Evolutionary conservation across 1,139 yeast genomes (phyloP).

Genomic region (Saccharomyces hybrid): DNA sequence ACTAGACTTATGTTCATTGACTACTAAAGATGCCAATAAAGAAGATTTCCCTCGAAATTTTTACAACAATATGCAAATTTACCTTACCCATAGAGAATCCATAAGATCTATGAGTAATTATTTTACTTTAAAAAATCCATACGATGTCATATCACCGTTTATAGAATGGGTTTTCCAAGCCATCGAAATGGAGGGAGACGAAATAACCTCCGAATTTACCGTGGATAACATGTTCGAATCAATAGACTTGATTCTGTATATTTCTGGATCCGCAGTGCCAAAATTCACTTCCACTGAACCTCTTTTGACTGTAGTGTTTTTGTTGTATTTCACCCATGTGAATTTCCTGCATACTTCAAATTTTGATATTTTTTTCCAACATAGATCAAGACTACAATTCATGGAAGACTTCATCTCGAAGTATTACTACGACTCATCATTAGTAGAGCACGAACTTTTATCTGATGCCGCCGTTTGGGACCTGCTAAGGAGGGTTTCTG

Average conservation of each 20-base stretch:
- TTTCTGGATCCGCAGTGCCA: background rate
- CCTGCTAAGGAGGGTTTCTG: slow-evolving; percentile 11
- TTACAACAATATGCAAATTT: background rate
- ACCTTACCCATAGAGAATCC: background rate
- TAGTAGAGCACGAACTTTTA: slow-evolving; percentile 8
- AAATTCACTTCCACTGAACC: slow-evolving; percentile 1
- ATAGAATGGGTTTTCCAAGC: slow-evolving; percentile 3
- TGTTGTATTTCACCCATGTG: slow-evolving; percentile 5
- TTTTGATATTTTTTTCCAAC: background rate
- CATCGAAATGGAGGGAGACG: background rate
- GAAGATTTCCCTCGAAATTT: slow-evolving; percentile 2
- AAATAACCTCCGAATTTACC: background rate
- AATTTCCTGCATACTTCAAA: slow-evolving; percentile 5
- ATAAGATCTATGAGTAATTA: background rate
- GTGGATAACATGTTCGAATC: background rate
- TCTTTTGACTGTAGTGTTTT: slow-evolving; percentile 4
- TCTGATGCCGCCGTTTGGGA: slow-evolving; percentile 21
- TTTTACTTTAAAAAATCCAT: slow-evolving; percentile 1
- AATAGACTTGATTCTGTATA: background rate
- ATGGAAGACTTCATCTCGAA: background rate
- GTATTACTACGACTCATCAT: slow-evolving; percentile 4
- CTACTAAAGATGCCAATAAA: background rate
- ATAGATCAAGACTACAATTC: background rate
- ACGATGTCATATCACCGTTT: slow-evolving; percentile 1
- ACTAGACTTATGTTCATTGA: background rate